Conservation (phyloP, 2,329 filamentous ascomycete species). For the Talaromyces sp. region DNA sequence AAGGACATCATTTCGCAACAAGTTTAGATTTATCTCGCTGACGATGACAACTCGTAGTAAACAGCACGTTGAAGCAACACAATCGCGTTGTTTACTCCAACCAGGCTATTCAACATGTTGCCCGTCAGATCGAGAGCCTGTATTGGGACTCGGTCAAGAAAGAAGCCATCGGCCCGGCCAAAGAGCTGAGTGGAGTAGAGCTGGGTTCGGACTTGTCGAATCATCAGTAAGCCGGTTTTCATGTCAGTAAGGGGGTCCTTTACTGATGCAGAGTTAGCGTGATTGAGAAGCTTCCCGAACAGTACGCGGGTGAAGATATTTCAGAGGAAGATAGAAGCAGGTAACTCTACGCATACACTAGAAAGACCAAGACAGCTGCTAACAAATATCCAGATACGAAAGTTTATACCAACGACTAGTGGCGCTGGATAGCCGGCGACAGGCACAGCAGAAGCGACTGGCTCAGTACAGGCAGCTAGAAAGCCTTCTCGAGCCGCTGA, state of each 20-base stretch:
- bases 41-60: conserved; percentile 35
- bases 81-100: conserved; percentile 50
- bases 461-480: conserved; percentile 44
- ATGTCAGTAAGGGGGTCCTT: background rate
- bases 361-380: background rate
- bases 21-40: background rate
- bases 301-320: conserved; percentile 26
- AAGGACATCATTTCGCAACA: background rate
- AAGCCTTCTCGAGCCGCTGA: conserved; percentile 45
- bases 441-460: conserved; percentile 42
- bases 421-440: conserved; percentile 40
- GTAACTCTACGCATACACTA: conserved; percentile 13
- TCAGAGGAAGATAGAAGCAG: conserved; percentile 27
- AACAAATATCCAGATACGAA: conserved; percentile 27
- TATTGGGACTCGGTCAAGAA: conserved; percentile 49
- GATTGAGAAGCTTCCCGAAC: conserved; percentile 33
- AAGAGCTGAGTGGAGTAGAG: conserved; percentile 27
- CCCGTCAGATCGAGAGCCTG: conserved; percentile 50
- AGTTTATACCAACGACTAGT: conserved; percentile 40
- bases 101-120: conserved; percentile 52
- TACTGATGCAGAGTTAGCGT: conserved; percentile 24
- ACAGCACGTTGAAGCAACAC: conserved; percentile 48
- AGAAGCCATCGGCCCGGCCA: conserved; percentile 21
- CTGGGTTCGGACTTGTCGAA: conserved; percentile 35
- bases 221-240: conserved; percentile 25